Evolutionary conservation across 106 monocot genomes (phyloP).

Genomic region (Dendrobium catenatum): DNA sequence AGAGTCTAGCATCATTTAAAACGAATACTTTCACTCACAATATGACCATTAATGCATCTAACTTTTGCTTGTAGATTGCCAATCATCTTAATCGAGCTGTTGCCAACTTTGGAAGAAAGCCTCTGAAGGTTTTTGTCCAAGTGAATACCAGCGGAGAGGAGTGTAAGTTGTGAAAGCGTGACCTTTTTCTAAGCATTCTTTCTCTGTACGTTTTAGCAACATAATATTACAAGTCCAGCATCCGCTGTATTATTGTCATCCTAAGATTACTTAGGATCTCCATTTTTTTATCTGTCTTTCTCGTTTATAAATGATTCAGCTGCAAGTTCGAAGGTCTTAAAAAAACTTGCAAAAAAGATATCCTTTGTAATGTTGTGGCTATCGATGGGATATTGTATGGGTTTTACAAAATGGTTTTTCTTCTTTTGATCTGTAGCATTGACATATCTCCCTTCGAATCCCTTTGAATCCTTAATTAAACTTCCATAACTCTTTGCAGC

Average conservation of each 20-base stretch:
- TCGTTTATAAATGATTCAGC: not conserved
- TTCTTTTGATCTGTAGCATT: not conserved
- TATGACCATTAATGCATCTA: not conserved
- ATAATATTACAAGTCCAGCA: not conserved
- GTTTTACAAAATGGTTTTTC: not conserved
- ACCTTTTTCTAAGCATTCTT: not conserved
- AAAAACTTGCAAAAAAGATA: not conserved
- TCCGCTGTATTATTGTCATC: not conserved
- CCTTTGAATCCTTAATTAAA: not conserved
- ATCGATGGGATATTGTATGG: not conserved
- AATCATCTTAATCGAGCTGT: slow-evolving; percentile 61
- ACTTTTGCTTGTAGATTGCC: slow-evolving; percentile 59
- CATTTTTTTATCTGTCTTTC: not conserved
- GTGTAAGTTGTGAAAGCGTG: slow-evolving; percentile 44
- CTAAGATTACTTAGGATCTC: not conserved
- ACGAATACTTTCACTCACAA: no score
- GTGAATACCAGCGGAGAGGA: slow-evolving; percentile 99
- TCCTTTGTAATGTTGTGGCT: not conserved
- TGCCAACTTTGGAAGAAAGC: slow-evolving; percentile 51
- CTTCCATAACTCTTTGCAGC: slow-evolving; percentile 42
- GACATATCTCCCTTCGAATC: not conserved
- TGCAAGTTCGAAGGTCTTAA: not conserved
- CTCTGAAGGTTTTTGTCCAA: slow-evolving; percentile 70
- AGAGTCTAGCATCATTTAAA: not conserved
- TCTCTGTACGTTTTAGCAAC: not conserved